Conservation (phyloP, 352 stramenopile species). For the Phytophthora chlamydospora region DNA sequence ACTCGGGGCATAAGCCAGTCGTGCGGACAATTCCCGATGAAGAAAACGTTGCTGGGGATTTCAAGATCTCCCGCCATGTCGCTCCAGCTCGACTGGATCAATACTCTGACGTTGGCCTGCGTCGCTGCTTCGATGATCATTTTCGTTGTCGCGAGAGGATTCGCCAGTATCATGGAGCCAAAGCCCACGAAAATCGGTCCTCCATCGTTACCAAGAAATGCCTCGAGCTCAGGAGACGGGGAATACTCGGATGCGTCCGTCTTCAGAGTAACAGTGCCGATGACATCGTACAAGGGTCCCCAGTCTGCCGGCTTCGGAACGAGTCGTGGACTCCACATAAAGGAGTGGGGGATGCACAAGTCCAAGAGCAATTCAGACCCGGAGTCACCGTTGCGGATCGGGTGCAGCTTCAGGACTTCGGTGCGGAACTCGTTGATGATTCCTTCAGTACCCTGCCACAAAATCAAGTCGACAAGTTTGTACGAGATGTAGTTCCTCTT, state of each 20-base stretch:
- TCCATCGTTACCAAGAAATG: slow-evolving; percentile 13
- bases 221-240: slow-evolving; percentile 17
- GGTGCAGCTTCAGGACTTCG: slow-evolving; percentile 21
- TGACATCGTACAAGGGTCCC: slow-evolving; percentile 25
- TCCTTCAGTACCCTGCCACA: slow-evolving; percentile 23
- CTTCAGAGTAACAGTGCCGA: slow-evolving; percentile 21
- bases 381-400: slow-evolving; percentile 23
- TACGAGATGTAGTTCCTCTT: slow-evolving; percentile 27
- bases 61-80: slow-evolving; percentile 30
- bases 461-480: slow-evolving; percentile 29
- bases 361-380: slow-evolving; percentile 18
- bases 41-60: slow-evolving; percentile 26
- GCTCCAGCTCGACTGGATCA: slow-evolving; percentile 34
- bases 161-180: slow-evolving; percentile 26
- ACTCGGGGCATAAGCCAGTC: slow-evolving; percentile 30
- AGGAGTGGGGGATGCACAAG: slow-evolving; percentile 20
- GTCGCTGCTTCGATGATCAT: slow-evolving; percentile 27
- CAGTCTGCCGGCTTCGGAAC: slow-evolving; percentile 23
- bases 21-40: slow-evolving; percentile 27
- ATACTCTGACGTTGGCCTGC: slow-evolving; percentile 13
- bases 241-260: slow-evolving; percentile 9
- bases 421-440: slow-evolving; percentile 32
- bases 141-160: slow-evolving; percentile 21
- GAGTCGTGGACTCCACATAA: slow-evolving; percentile 29
- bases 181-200: slow-evolving; percentile 30